These are phyloP conservation scores for Paraconiothyrium brasiliense DNA, from an alignment of 2,329 filamentous ascomycete species.

Conservation along the genomic window DNA sequence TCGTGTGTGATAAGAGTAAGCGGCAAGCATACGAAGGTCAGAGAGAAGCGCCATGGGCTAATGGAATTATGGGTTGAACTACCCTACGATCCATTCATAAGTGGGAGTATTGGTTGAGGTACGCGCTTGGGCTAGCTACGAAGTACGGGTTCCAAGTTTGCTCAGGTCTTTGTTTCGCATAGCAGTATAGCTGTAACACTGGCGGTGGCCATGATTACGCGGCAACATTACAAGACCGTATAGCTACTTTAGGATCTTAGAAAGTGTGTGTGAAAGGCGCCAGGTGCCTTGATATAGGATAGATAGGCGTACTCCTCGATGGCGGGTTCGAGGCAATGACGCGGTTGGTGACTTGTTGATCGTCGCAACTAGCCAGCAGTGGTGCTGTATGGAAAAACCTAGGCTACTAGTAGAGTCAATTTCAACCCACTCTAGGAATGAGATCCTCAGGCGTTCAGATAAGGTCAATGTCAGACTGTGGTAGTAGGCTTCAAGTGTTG, in stretches of 20 bases:
- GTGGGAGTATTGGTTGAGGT: no score
- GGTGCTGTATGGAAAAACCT: background rate
- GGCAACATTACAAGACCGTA: background rate
- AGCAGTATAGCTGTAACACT: no score
- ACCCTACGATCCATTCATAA: no score
- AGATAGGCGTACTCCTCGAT: background rate
- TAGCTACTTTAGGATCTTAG: background rate
- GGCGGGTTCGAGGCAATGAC: background rate
- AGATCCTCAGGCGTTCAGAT: background rate
- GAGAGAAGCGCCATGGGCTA: no score
- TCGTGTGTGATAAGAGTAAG: no score
- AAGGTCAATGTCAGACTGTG: background rate
- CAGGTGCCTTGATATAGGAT: background rate
- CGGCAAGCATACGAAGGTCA: no score
- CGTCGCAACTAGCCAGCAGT: background rate
- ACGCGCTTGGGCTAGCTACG: no score
- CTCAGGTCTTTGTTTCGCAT: no score
- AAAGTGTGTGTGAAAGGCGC: background rate
- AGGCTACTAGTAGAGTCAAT: background rate
- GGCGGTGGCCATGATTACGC: no score
- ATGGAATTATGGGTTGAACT: no score
- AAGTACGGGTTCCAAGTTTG: no score
- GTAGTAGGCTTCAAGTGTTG: background rate
- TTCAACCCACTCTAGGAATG: background rate
- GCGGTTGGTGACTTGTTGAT: background rate